phyloP scores from a whole-genome alignment of 768 basidiomycete genomes.

The Rossbeevera mucosa region DNA sequence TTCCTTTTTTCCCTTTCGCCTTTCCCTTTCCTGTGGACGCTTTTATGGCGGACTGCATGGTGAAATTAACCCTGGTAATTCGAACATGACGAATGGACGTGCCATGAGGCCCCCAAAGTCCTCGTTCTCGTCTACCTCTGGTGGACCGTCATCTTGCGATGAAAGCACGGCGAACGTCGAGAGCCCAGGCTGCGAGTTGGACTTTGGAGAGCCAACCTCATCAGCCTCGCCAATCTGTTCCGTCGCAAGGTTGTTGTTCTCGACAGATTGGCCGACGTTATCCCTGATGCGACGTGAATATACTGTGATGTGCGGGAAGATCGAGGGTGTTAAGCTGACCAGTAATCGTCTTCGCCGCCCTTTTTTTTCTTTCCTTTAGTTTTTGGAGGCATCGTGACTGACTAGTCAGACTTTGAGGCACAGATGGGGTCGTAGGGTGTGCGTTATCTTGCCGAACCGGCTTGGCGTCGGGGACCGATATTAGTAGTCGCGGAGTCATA shows the following conservation, averaged over 20 bases:
- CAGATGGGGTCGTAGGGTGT: neutral
- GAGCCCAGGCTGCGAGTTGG: constrained; percentile 36
- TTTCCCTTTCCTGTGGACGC: constrained; percentile 36
- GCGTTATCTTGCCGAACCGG: constrained; percentile 16
- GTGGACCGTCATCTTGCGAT: constrained; percentile 40
- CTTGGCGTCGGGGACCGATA: constrained; percentile 13
- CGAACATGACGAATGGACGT: constrained; percentile 18
- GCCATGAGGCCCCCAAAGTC: constrained; percentile 79
- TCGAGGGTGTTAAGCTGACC: constrained; percentile 42
- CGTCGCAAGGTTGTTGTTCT: constrained; percentile 35
- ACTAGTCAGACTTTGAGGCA: neutral
- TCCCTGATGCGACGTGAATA: constrained; percentile 43
- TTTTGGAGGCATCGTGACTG: constrained; percentile 44
- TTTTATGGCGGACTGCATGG: constrained; percentile 57
- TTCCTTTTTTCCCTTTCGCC: constrained; percentile 20
- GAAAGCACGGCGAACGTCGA: constrained; percentile 49
- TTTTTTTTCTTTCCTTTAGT: constrained; percentile 87
- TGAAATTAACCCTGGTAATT: neutral
- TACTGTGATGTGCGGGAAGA: constrained; percentile 11
- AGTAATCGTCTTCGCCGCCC: constrained; percentile 72
- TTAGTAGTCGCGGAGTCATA: neutral
- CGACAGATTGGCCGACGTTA: constrained; percentile 55
- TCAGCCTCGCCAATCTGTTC: constrained; percentile 35
- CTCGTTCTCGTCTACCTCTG: constrained; percentile 52
- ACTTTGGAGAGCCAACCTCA: constrained; percentile 35